phyloP scores from a whole-genome alignment of 2,329 filamentous ascomycete species.

The Colletotrichum siamense region DNA sequence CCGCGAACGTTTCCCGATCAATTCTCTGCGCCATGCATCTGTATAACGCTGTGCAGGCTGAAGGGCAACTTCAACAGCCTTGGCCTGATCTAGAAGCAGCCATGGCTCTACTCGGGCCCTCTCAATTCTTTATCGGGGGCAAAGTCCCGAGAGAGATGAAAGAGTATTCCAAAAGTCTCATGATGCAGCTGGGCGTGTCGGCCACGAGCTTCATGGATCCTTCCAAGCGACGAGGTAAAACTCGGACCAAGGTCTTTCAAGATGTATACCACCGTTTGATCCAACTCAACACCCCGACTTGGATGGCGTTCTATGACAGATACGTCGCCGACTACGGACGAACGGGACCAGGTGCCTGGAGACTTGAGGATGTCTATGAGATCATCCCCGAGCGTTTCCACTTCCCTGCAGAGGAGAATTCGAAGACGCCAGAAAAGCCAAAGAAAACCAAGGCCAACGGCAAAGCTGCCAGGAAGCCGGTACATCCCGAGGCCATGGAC shows the following conservation, averaged over 20 bases:
- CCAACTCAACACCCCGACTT: constrained; percentile 33
- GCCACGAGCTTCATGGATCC: constrained; percentile 30
- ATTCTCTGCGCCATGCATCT: constrained; percentile 42
- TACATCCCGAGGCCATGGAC: not conserved
- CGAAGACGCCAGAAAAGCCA: not conserved
- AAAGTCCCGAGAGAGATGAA: not conserved
- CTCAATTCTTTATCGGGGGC: constrained; percentile 42
- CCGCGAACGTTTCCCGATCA: constrained; percentile 44
- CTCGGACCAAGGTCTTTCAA: not conserved
- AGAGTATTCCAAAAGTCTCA: constrained; percentile 33
- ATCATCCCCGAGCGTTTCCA: constrained; percentile 30
- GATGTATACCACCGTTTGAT: constrained; percentile 34
- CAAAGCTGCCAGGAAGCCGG: not conserved
- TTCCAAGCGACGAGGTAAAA: constrained; percentile 23
- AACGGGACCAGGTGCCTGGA: constrained; percentile 28
- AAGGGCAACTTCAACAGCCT: constrained; percentile 27
- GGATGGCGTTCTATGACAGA: constrained; percentile 40
- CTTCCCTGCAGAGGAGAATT: not conserved
- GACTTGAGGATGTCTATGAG: constrained; percentile 36
- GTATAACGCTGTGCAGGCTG: constrained; percentile 42
- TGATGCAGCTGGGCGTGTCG: constrained; percentile 42
- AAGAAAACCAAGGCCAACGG: not conserved
- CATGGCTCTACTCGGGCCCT: constrained; percentile 29
- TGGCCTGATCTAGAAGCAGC: constrained; percentile 49
- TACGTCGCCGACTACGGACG: constrained; percentile 27